phyloP scores from a whole-genome alignment of 2,329 filamentous ascomycete genomes.

The Elsinoe fawcettii region DNA sequence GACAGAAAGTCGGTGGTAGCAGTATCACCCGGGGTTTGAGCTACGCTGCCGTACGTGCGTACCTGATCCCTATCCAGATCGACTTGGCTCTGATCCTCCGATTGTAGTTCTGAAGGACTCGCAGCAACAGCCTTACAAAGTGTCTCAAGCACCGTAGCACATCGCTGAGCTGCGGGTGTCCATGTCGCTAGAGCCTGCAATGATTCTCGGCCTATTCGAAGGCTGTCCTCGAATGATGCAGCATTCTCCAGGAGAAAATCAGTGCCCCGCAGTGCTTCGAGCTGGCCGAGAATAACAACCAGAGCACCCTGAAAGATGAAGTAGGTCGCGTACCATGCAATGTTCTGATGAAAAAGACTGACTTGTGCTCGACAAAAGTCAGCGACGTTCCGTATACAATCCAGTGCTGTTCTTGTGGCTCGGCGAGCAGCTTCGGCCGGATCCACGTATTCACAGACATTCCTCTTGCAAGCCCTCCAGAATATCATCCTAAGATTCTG shows the following conservation, averaged over 20 bases:
- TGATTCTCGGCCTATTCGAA: background rate
- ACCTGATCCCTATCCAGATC: background rate
- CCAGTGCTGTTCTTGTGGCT: background rate
- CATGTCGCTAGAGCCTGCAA: background rate
- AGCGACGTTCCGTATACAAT: background rate
- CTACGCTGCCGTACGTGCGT: too few relatives aligned
- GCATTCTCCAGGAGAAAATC: background rate
- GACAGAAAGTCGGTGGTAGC: background rate
- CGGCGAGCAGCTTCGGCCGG: background rate
- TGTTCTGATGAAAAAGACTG: background rate
- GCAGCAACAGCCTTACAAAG: background rate
- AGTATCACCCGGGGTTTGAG: background rate
- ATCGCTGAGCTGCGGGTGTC: background rate
- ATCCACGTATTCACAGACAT: background rate
- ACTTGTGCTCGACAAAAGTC: background rate
- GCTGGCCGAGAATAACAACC: background rate
- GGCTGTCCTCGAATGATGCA: background rate
- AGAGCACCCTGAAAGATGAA: background rate
- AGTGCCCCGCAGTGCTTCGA: background rate
- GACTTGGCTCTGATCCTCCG: background rate
- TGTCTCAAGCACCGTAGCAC: background rate
- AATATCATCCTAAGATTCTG: slow-evolving; percentile 19
- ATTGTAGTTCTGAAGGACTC: background rate
- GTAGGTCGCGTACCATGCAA: slow-evolving; percentile 2
- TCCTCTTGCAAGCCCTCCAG: background rate